A percentile compares a stretch with the other conserved stretches of the same genome.
phyloP scores from a whole-genome alignment of 306 rosid genomes.

The Acacia melanoxylon region DNA sequence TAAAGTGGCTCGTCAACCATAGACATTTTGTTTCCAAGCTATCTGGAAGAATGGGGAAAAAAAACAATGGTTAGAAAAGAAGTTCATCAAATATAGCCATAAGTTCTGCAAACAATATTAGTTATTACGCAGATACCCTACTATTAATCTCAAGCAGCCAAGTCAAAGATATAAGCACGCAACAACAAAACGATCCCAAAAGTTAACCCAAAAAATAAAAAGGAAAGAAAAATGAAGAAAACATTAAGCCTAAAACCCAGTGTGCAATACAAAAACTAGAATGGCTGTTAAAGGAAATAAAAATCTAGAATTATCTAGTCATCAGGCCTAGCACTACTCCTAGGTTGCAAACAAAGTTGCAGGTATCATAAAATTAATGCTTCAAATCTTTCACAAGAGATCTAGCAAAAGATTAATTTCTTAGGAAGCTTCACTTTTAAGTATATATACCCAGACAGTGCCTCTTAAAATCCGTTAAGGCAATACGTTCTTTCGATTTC shows the following conservation, averaged over 20 bases:
- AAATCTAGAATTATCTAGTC: background rate
- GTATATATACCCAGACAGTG: background rate
- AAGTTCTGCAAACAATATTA: background rate
- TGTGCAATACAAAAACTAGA: conserved; percentile 19
- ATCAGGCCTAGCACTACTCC: background rate
- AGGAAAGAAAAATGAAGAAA: background rate
- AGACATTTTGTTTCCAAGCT: conserved; percentile 51
- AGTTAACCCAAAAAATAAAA: background rate
- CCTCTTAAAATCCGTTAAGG: background rate
- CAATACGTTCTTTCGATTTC: background rate
- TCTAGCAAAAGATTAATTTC: background rate
- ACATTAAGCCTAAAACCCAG: conserved; percentile 41
- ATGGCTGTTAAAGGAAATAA: background rate
- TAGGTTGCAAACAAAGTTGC: background rate
- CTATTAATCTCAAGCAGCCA: background rate
- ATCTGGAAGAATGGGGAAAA: conserved; percentile 27
- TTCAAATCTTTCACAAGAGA: background rate
- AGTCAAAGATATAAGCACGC: background rate
- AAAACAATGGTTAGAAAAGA: conserved; percentile 7
- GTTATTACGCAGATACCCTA: background rate
- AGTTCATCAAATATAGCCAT: conserved; percentile 11
- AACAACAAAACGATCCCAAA: background rate
- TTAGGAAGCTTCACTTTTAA: background rate
- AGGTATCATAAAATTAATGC: background rate
- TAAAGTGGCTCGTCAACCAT: conserved; percentile 71